Evolutionary conservation across 768 basidiomycete genomes (phyloP), one percentile per base, ranked within the genome.

Genomic region (Cytidiella melzeri): DNA sequence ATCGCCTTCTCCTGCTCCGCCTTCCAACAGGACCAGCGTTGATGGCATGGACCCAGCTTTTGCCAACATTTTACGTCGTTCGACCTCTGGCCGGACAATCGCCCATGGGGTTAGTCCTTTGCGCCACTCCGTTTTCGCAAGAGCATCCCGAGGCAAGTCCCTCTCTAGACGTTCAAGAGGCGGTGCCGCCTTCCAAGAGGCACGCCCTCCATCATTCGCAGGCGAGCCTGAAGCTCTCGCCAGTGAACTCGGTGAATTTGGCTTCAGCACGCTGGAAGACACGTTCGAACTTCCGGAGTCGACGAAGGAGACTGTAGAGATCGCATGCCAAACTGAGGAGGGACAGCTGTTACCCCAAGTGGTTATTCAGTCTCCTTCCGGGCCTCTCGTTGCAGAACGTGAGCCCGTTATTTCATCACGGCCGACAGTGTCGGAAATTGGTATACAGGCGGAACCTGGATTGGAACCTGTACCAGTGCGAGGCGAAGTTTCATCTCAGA

Each of bases 1-100:
- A 2, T 75, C 74, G 2, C 72, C 74, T 1, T 68, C 72, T 7
- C 69, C 67, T 30, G 61, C 69, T 34, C 58, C 65, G 11, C 65
- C 61, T 7, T 83, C 82, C 3, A 85, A 86, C 57, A 73, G 83
- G 28, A 78, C 78, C 5, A 87, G 83, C 57, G 76, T 89, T 3
- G 88, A 92, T 48, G 89, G 88, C 39, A 88, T 93, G 85, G 91
- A 92, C 53, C 91, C 92, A 9, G 75, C 69, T 1, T 93, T 89
- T 59, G 88, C 89, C 46, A 87, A 87, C 51, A 74, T 90, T 12
- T 78, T 92, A 40, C 79, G 79, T 48, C 81, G 83, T 36, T 67
- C 75, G 4, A 64, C 68, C 0, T 73, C 69, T 18, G 63, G 67
- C 41, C 69, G 67, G 36, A 69, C 73, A 2, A 42, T 74, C n/a